These are phyloP conservation scores for Ophiorrhiza pumila DNA, from an alignment of 257 asterid species.

Conservation along the genomic window DNA sequence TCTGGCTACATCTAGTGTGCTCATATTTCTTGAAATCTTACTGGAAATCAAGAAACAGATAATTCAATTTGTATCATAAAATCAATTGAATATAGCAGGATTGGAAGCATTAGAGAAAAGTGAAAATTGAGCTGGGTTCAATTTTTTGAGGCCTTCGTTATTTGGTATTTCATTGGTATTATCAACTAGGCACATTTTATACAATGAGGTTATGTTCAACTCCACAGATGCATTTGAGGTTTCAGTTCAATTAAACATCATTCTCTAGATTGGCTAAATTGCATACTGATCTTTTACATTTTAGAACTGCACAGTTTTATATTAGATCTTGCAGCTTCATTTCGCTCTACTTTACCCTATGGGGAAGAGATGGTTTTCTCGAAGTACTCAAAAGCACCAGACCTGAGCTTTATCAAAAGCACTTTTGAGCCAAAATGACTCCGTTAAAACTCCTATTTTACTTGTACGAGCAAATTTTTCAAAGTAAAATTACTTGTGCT, in stretches of 20 bases:
- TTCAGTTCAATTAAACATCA: not conserved
- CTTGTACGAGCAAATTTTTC: not conserved
- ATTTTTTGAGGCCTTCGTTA: not conserved
- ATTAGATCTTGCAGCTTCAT: not conserved
- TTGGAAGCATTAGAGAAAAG: not conserved
- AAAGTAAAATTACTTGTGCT: not conserved
- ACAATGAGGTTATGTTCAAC: not conserved
- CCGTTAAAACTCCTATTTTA: not conserved
- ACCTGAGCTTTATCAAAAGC: not conserved
- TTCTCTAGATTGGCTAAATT: not conserved
- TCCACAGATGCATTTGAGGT: not conserved
- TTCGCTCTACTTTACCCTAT: not conserved
- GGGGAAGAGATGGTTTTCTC: not conserved
- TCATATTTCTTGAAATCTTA: constrained; percentile 36
- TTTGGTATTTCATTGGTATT: not conserved
- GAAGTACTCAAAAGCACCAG: not conserved
- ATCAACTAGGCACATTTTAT: not conserved
- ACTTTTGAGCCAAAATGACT: not conserved
- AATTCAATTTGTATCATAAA: constrained; percentile 15
- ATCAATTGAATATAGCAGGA: not conserved
- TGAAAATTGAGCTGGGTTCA: not conserved
- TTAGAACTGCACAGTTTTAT: not conserved
- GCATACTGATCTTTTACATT: not conserved
- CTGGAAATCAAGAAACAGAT: constrained; percentile 34
- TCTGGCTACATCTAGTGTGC: constrained; percentile 78